Conservation (phyloP, 306 rosid species). For the Geum urbanum region DNA sequence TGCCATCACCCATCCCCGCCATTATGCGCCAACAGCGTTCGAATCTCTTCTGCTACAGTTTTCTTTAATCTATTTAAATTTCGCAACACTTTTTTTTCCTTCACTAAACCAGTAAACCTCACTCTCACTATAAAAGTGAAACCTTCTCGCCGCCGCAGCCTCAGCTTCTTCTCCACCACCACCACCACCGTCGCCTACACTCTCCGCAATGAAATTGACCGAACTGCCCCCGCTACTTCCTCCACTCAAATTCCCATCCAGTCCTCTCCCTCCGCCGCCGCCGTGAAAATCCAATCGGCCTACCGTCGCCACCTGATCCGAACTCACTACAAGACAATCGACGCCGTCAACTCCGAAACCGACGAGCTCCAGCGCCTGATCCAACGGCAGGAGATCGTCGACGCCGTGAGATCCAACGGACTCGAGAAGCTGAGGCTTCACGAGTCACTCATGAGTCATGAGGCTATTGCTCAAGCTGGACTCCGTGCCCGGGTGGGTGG, state of each 20-base stretch:
- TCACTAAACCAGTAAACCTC: no score
- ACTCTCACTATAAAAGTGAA: slow-evolving; percentile 28
- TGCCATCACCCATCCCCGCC: not conserved
- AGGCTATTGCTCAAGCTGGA: slow-evolving; percentile 62
- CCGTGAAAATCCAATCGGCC: slow-evolving; percentile 62
- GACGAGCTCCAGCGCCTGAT: slow-evolving; percentile 50
- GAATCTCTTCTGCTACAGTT: slow-evolving; percentile 15
- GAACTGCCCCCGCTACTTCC: slow-evolving; percentile 41
- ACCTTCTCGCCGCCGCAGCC: slow-evolving; percentile 30
- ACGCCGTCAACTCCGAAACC: slow-evolving; percentile 56
- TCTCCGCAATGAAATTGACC: slow-evolving; percentile 37
- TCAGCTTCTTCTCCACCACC: slow-evolving; percentile 27
- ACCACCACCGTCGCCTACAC: slow-evolving; percentile 44
- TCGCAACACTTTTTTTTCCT: not conserved
- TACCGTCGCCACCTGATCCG: slow-evolving; percentile 75
- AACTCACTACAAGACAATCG: slow-evolving; percentile 46
- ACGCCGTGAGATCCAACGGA: slow-evolving; percentile 56
- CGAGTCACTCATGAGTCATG: slow-evolving; percentile 87
- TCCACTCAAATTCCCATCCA: slow-evolving; percentile 38
- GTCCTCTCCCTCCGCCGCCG: slow-evolving; percentile 41
- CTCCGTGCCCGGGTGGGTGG: slow-evolving; percentile 67
- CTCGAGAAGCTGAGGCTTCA: slow-evolving; percentile 65
- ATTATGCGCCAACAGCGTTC: slow-evolving; percentile 42
- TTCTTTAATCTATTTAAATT: not conserved
- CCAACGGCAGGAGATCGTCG: slow-evolving; percentile 94